phyloP scores from a whole-genome alignment of 2,329 filamentous ascomycete genomes.

The Periglandula ipomoeae region DNA sequence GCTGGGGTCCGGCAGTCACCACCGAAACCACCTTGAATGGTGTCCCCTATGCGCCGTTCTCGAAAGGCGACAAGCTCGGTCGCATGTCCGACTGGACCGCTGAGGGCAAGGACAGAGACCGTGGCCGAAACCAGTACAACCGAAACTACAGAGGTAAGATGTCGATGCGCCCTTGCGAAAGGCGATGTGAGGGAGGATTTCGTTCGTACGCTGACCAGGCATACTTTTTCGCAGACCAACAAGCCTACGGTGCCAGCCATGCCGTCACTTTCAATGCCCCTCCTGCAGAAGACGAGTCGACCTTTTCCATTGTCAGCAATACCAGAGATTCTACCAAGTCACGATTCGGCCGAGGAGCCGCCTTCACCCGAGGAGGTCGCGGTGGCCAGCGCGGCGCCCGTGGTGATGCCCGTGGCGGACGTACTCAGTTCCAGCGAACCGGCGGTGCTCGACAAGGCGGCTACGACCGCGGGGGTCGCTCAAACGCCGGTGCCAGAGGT shows the following conservation, averaged over 20 bases:
- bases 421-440: conserved; percentile 60
- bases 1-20: conserved; percentile 81
- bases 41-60: conserved; percentile 95
- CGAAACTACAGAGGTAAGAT: conserved; percentile 79
- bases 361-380: conserved; percentile 73
- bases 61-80: conserved; percentile 96
- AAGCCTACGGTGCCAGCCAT: conserved; percentile 88
- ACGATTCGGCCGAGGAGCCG: conserved; percentile 80
- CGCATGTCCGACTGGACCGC: conserved; percentile 98
- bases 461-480: conserved; percentile 66
- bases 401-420: conserved; percentile 50
- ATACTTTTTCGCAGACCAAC: conserved; percentile 58
- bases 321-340: conserved; percentile 77
- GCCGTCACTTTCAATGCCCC: conserved; percentile 84
- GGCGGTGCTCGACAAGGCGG: conserved; percentile 59
- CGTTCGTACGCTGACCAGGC: not conserved
- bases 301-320: conserved; percentile 97
- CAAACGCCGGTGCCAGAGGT: conserved; percentile 56
- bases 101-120: conserved; percentile 77
- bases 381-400: conserved; percentile 68
- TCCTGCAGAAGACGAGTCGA: conserved; percentile 87
- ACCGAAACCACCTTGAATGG: conserved; percentile 85
- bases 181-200: not conserved
- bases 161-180: not conserved
- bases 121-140: conserved; percentile 79